These are phyloP conservation scores for Penicillium flavigenum DNA, from an alignment of 495 filamentous ascomycete species.

Conservation along the genomic window DNA sequence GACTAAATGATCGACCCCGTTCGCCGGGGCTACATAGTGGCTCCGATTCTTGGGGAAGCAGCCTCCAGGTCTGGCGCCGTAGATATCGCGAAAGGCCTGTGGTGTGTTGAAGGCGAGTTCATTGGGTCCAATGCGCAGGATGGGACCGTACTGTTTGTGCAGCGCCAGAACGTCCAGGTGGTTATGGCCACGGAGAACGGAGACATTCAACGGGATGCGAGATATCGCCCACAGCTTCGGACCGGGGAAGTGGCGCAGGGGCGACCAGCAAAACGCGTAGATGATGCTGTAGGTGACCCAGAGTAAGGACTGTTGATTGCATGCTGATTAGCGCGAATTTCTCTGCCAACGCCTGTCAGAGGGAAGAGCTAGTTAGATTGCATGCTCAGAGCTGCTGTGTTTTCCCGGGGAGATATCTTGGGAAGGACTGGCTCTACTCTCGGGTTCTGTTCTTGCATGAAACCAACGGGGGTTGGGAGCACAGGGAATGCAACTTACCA, in stretches of 20 bases:
- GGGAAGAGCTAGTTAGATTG: background rate
- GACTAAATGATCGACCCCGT: conserved; percentile 26
- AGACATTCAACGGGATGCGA: conserved; percentile 34
- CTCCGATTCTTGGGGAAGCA: conserved; percentile 27
- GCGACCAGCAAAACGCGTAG: conserved; percentile 53
- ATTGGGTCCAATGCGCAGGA: conserved; percentile 57
- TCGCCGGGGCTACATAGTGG: conserved; percentile 24
- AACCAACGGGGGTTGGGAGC: conserved; percentile 13
- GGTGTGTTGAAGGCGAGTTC: conserved; percentile 56
- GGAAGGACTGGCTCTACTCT: background rate
- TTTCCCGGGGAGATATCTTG: background rate
- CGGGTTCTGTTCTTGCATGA: conserved; percentile 22
- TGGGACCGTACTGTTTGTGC: conserved; percentile 44
- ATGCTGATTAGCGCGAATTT: conserved; percentile 3
- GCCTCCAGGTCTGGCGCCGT: conserved; percentile 44
- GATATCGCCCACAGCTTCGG: conserved; percentile 46
- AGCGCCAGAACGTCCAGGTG: conserved; percentile 26
- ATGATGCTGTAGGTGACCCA: conserved; percentile 19
- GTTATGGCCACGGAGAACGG: conserved; percentile 22
- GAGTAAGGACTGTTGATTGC: conserved; percentile 16
- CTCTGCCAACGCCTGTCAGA: background rate
- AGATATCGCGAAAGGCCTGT: conserved; percentile 59
- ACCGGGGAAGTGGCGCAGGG: conserved; percentile 51
- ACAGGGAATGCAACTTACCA: conserved; percentile 29
- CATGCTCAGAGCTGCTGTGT: conserved; percentile 4